Evolutionary conservation across 768 basidiomycete species (phyloP), one percentile per base, ranked within the genome.

Genomic region (Lactarius hengduanensis): DNA sequence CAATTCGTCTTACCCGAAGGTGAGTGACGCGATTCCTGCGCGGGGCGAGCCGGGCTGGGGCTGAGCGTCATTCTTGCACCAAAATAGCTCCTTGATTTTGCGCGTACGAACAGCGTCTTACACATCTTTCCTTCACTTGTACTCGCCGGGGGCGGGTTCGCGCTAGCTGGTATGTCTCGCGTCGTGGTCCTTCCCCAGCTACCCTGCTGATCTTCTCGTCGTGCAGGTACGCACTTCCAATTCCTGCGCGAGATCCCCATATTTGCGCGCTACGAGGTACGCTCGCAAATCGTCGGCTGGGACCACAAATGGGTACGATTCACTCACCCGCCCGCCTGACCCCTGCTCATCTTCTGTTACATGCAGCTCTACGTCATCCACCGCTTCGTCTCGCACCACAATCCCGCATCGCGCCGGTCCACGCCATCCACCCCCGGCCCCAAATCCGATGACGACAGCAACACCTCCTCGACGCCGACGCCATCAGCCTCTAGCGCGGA

Each of bases 1-100:
- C 74, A 94, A 94, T 72, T 91, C 91, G 0, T 87, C 85, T 61
- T 94, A 93, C 68, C 83, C 89, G 4, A 92, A 91, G 80, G 88
- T 84, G 64, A 18, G 77, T 71, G 30, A 53, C 2, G 13, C 38
- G n/a, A 26, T 8, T 54, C 38, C 13, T 62, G 58, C 30, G 20
- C 61, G 56, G 41, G 16, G 1, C 6, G 13, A 40, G 22, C 2
- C 36, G 30, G 9, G 18, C 13, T 32, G 30, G 30, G 18, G 30
- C 30, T 53, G 50, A 26, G 26, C 20, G n/a, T 28, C 54, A 20
- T 56, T 30, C 28, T 32, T 18, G 32, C n/a, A 10, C n/a, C 10
- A 13, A 16, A 40, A 18, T 50, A 79, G 78, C 71, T 66, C 45
- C 70, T 79, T 13, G 79, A 80, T 59, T 61, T 71, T 4, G 77